Percentiles rank a stretch among this genome's conserved stretches.
Conservation (phyloP, 2,329 filamentous ascomycete genomes). For the Nemania sp. region DNA sequence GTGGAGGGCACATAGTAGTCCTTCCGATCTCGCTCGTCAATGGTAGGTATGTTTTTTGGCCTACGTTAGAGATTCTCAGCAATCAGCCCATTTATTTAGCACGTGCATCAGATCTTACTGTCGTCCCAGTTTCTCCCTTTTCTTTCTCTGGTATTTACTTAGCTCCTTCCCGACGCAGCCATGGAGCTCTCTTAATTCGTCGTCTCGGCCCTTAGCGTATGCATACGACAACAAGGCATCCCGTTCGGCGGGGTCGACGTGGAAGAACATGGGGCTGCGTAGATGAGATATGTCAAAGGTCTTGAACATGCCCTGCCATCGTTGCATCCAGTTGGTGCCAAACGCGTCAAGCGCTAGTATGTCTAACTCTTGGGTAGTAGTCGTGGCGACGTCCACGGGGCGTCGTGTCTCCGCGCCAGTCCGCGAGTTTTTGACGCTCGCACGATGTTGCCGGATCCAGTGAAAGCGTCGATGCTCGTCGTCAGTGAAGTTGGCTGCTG, state of each 20-base stretch:
- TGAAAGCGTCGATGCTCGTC: conserved; percentile 85
- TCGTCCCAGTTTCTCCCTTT: conserved; percentile 58
- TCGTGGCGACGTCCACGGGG: conserved; percentile 48
- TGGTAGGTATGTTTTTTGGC: conserved; percentile 61
- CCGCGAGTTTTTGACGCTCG: conserved; percentile 66
- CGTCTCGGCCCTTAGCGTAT: conserved; percentile 68
- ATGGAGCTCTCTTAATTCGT: conserved; percentile 75
- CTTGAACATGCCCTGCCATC: conserved; percentile 77
- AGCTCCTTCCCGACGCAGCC: conserved; percentile 83
- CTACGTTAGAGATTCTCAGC: conserved; percentile 46
- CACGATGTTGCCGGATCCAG: conserved; percentile 75
- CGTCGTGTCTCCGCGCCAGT: conserved; percentile 52
- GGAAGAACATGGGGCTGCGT: conserved; percentile 85
- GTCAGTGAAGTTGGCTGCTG: conserved; percentile 84
- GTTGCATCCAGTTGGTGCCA: conserved; percentile 73
- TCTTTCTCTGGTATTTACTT: conserved; percentile 83
- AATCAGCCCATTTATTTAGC: background rate
- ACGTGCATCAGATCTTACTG: conserved; percentile 53
- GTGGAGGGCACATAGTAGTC: conserved; percentile 77
- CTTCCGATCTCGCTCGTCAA: conserved; percentile 75
- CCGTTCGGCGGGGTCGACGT: conserved; percentile 79
- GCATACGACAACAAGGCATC: conserved; percentile 79
- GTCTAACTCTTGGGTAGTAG: conserved; percentile 44
- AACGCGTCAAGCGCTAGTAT: conserved; percentile 77
- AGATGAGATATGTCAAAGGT: conserved; percentile 77